Evolutionary conservation across 2,329 filamentous ascomycete species (phyloP).

Genomic region (Colletotrichum liriopes): DNA sequence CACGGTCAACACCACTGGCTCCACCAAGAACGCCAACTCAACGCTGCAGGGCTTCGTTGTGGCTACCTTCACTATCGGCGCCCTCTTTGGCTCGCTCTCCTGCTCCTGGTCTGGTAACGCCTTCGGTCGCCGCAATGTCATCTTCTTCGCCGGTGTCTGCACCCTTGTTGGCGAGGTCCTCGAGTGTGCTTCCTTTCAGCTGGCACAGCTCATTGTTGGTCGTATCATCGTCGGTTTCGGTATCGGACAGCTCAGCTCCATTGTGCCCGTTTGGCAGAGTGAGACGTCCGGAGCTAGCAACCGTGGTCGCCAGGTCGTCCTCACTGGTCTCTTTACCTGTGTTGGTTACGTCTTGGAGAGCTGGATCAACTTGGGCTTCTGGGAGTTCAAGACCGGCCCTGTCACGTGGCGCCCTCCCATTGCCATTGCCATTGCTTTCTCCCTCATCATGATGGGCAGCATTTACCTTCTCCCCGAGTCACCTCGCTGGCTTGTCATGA

Average conservation of each 20-base stretch:
- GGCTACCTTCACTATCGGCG: constrained; percentile 56
- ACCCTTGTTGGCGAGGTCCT: constrained; percentile 55
- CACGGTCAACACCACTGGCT: constrained; percentile 53
- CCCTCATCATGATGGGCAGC: constrained; percentile 50
- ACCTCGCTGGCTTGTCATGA: constrained; percentile 53
- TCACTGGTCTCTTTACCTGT: constrained; percentile 48
- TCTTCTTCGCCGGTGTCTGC: constrained; percentile 51
- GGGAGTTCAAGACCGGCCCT: constrained; percentile 48
- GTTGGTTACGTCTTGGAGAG: constrained; percentile 54
- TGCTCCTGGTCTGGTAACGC: constrained; percentile 55
- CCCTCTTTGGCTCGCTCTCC: constrained; percentile 54
- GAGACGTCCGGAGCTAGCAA: constrained; percentile 57
- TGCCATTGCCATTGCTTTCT: constrained; percentile 53
- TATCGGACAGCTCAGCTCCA: constrained; percentile 56
- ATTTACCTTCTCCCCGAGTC: constrained; percentile 55
- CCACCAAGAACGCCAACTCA: constrained; percentile 50
- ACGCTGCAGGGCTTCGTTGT: constrained; percentile 57
- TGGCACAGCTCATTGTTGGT: constrained; percentile 60
- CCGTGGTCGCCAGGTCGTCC: constrained; percentile 59
- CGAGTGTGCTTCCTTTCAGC: constrained; percentile 53
- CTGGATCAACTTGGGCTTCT: constrained; percentile 64
- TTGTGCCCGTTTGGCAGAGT: constrained; percentile 59
- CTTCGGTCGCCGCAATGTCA: constrained; percentile 53
- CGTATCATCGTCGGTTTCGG: constrained; percentile 59
- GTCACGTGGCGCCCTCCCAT: constrained; percentile 54